Percentiles rank a stretch among this genome's conserved stretches.
Evolutionary conservation across 2,329 filamentous ascomycete species (phyloP).

Genomic region (Aspergillus pseudoviridinutans): DNA sequence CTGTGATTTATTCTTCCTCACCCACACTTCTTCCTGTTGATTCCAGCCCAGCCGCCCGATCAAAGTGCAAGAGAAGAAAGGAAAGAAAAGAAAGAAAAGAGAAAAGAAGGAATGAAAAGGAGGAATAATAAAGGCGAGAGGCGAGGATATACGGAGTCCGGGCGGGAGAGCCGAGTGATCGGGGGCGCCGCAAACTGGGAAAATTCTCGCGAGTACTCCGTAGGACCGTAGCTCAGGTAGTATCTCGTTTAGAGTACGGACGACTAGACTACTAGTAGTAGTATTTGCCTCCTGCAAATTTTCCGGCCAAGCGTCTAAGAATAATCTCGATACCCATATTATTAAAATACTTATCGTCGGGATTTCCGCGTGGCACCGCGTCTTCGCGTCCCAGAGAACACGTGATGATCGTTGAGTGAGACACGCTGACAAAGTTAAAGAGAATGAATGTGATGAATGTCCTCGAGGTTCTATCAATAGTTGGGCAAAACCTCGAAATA

Average conservation of each 20-base stretch:
- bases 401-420: not conserved
- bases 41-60: not conserved
- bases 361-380: not conserved
- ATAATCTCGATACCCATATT: not conserved
- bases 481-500: not conserved
- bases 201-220: not conserved
- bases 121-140: constrained; percentile 2
- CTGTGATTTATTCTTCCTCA: not conserved
- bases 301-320: not conserved
- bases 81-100: not conserved
- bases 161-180: constrained; percentile 4
- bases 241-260: too few relatives aligned
- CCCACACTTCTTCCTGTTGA: not conserved
- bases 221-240: not conserved
- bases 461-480: not conserved
- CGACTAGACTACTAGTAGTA: too few relatives aligned
- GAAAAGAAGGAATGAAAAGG: constrained; percentile 1
- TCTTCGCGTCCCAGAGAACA: not conserved
- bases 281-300: not conserved
- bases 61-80: not conserved
- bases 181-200: not conserved
- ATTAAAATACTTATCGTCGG: not conserved
- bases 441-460: not conserved
- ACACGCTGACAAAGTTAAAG: not conserved
- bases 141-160: not conserved